phyloP scores from a whole-genome alignment of 495 filamentous ascomycete genomes.

The Platismatia glauca region DNA sequence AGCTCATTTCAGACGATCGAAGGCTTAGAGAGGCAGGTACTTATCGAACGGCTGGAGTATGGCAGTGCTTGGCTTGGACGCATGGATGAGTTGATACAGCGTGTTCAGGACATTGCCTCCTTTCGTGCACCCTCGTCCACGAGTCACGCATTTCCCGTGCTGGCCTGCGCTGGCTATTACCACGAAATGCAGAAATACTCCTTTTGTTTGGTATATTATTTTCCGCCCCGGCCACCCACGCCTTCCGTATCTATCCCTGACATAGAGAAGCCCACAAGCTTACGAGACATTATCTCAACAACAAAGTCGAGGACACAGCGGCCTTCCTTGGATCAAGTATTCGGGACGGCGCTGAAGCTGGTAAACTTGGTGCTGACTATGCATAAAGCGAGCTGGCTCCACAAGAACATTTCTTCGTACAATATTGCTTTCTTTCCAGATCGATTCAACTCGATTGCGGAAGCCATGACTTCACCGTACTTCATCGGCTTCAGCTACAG shows the following conservation, averaged over 20 bases:
- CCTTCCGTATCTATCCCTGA: not conserved
- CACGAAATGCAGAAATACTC: not conserved
- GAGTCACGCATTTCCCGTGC: not conserved
- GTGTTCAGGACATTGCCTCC: not conserved
- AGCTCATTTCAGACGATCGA: not conserved
- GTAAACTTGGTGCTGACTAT: constrained; percentile 23
- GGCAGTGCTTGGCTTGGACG: not conserved
- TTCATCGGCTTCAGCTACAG: not conserved
- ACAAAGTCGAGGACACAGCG: not conserved
- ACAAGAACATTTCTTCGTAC: constrained; percentile 27
- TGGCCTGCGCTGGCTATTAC: not conserved
- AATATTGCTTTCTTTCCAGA: constrained; percentile 28
- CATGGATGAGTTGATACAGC: not conserved
- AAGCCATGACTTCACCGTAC: not conserved
- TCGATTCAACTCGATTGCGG: not conserved
- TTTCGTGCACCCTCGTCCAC: not conserved
- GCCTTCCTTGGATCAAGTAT: constrained; percentile 4
- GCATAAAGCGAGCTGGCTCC: constrained; percentile 29
- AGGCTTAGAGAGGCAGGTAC: not conserved
- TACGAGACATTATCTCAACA: not conserved
- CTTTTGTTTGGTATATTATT: not conserved
- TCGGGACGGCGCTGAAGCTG: constrained; percentile 18
- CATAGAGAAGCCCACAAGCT: not conserved
- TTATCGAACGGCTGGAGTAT: not conserved
- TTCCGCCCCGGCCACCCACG: not conserved